Conservation (phyloP, 179 eudicot genomes). For the Actinidia arguta region DNA sequence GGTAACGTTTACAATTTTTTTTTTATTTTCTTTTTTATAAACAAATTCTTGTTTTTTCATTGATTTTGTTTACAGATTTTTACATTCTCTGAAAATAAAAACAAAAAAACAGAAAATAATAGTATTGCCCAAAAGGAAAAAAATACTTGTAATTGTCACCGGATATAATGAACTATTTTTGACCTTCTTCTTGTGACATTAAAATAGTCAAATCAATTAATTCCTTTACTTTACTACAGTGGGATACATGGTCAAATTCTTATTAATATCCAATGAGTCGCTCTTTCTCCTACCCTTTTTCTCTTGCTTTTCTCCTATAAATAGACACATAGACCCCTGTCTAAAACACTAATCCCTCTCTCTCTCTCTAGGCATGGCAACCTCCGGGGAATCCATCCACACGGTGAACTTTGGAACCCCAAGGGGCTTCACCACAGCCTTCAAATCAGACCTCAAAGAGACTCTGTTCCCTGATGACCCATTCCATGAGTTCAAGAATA, state of each 20-base stretch:
- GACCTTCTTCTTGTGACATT: no score
- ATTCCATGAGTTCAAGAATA: constrained; percentile 43
- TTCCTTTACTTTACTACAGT: not conserved
- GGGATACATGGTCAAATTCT: not conserved
- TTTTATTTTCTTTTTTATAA: no score
- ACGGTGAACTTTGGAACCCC: constrained; percentile 58
- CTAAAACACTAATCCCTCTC: not conserved
- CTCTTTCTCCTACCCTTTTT: not conserved
- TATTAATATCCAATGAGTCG: not conserved
- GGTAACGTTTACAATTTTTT: no score
- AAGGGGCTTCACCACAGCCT: constrained; percentile 39
- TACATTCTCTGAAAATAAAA: no score
- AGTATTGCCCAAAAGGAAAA: no score
- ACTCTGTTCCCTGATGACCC: constrained; percentile 91
- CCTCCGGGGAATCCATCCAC: not conserved
- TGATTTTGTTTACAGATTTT: no score
- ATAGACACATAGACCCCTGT: not conserved
- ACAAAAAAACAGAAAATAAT: no score
- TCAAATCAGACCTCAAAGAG: constrained; percentile 55
- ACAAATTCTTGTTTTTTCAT: no score
- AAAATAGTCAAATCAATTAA: not conserved
- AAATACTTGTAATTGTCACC: no score
- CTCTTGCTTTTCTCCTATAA: constrained; percentile 8
- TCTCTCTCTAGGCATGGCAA: constrained; percentile 4
- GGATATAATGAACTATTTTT: no score